Base-by-base conservation (phyloP, 2,329 filamentous ascomycete species). In the Tolypocladium ovalisporum region DNA sequence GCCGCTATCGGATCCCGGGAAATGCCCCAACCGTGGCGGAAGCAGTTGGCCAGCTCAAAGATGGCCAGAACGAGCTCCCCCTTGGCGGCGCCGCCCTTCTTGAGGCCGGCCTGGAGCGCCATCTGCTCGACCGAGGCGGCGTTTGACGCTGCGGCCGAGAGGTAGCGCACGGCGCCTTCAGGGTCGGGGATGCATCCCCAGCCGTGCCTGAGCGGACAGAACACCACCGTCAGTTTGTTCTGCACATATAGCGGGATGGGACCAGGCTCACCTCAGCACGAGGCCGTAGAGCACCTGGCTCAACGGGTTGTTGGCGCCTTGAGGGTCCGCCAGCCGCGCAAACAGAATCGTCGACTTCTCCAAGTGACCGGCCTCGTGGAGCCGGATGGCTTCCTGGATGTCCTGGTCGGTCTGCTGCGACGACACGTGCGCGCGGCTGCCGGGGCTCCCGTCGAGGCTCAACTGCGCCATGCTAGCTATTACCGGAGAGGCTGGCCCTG, bases 211-310 rank as follows among this genome's bases (percentile, higher is more conserved):
- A 61, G 60, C 57, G 56, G 47, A 37, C 59, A 27, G 22, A 8
- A 61, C 6, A 61, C 36, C 22, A 29, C 24, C 35, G 47, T 51
- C 29, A 51, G 57, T 52, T 10, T 35, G 34, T 36, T 39, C 19
- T 54, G 56, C 27, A 63, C 62, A 62, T 62, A 52, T 59, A 56
- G 62, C 57, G 57, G 19, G 19, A 4, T 19, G 4, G 19, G 32
- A 12, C 2, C 13, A 2, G 47, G 19, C 83, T 74, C 72, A 92
- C 87, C 90, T 83, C 63, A 97, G 74, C 55, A 93, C 92, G 58
- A 99, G 87, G 4, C 94, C 94, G 70, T 96, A 99, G 56, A 99
- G 81, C 39, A 99, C 94, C 75, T 99, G 93, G 66, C 90, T 94
- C 62, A 99, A 79, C 44, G 94, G 89, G 73, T 97, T 96, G 70